Base-by-base conservation (phyloP, 495 filamentous ascomycete species). In the Astrocystis sublimbata region DNA sequence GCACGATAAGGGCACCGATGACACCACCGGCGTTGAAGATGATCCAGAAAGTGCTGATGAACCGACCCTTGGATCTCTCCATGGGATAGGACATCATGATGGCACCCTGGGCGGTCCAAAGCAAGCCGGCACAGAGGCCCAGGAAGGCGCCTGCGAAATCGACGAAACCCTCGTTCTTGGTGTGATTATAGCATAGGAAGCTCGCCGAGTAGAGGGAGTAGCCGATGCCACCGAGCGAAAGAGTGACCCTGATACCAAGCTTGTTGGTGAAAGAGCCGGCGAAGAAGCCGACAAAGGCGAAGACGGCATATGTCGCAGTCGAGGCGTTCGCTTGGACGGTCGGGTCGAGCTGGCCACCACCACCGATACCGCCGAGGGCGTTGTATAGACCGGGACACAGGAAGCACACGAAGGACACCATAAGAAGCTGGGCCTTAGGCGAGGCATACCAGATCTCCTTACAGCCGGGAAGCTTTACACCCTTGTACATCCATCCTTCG, bases 11-110 rank as follows among this genome's bases (percentile, higher is more conserved):
- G 61, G 87, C 87, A 30, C 93, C 93, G 78, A 97, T 91, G 58
- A 96, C 93, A 68, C 86, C 93, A 63, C 93, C 93, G 33, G 92
- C 73, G 74, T 98, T 98, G 82, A 97, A 98, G 67, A 97, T 96
- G 57, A 90, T 85, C 93, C 93, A 97, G 75, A 97, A 97, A 73
- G 86, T 84, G 41, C 89, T 89, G 69, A 96, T 96, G 70, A 90
- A 97, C 43, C 89, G 85, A 41, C 93, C 93, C 78, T 97, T 97
- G 49, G 86, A 79, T 17, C 83, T 75, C 70, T 97, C 93, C 43
- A 82, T 78, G 0, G 93, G 93, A 73, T 97, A 97, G 58, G 89
- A 87, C 88, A 96, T 93, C 93, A 97, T 96, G 70, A 97, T 90
- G 23, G 92, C 90, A 60, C 93, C 93, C 76, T 97, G 93, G 0